Base-by-base conservation (phyloP, 2,329 filamentous ascomycete species). In the Colletotrichum liriopes region DNA sequence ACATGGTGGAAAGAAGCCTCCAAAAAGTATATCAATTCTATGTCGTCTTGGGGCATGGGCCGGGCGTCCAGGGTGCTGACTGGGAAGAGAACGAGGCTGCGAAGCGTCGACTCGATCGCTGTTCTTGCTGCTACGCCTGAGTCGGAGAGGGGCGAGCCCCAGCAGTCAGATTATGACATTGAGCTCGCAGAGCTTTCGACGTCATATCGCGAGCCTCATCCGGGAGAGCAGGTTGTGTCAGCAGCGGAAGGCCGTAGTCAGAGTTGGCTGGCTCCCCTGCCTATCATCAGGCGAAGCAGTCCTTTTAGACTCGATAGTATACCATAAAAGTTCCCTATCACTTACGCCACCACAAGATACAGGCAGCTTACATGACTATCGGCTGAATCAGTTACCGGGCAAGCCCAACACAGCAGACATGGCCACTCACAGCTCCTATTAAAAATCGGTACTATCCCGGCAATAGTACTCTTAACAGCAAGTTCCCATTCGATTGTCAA, bases 151-250 rank as follows among this genome's bases (percentile, higher is more conserved):
- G 47, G 60, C 23, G 70, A 69, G 66, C 60, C 59, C 37, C 52
- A 55, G 11, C 55, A 29, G 12, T 37, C 41, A 20, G 70, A 72
- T 37, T 65, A 72, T 23, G 65, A 72, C 41, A 39, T 70, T 29
- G 70, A 70, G 41, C 54, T 72, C 14, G 65, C 52, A 11, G 54
- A 47, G 54, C 12, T 65, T 9, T 60, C 65, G 39, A 16, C 32
- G 23, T 52, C 52, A 9, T 37, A 47, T 16, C 37, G 11, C 5
- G 26, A 45, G 37, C 61, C 61, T 45, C 61, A 64, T 32, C 61
- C 49, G 37, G 61, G 61, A 32, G 26, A 64, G 18, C 37, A 23
- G 26, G 39, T 64, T 20, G 11, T 18, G 18, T 35, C 20, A 11
- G 39, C 1, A 32, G 49, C 1, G 35, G 26, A 29, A 39, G 12